These are phyloP conservation scores for Fusarium abutilonis DNA, from an alignment of 2,329 filamentous ascomycete species.

Conservation along the genomic window DNA sequence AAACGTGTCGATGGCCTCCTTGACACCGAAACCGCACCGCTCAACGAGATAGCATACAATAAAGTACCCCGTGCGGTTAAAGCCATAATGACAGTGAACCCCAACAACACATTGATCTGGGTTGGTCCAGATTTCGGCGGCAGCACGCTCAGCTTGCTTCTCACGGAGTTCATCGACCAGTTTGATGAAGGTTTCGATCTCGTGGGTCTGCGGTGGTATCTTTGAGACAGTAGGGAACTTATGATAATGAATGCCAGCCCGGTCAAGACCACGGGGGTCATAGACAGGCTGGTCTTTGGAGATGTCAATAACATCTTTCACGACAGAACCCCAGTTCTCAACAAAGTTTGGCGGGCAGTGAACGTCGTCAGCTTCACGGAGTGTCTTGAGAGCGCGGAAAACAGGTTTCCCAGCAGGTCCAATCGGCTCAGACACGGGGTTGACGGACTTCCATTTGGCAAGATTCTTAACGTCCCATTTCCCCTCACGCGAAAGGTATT, in stretches of 20 bases:
- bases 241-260: constrained; percentile 74
- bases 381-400: constrained; percentile 92
- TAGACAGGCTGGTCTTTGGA: constrained; percentile 92
- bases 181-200: constrained; percentile 64
- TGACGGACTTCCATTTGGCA: constrained; percentile 85
- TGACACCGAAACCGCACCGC: constrained; percentile 73
- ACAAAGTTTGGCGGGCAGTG: constrained; percentile 82
- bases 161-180: constrained; percentile 69
- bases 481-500: constrained; percentile 85
- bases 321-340: constrained; percentile 69
- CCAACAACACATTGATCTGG: constrained; percentile 67
- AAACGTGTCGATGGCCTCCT: constrained; percentile 84
- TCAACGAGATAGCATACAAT: constrained; percentile 93
- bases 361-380: constrained; percentile 85
- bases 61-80: constrained; percentile 93
- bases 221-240: constrained; percentile 95
- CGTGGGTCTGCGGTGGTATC: constrained; percentile 73
- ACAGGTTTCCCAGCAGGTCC: constrained; percentile 62
- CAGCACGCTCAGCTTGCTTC: constrained; percentile 56
- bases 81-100: constrained; percentile 95
- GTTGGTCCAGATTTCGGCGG: constrained; percentile 54
- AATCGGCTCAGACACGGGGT: constrained; percentile 81
- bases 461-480: constrained; percentile 99
- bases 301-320: constrained; percentile 87
- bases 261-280: constrained; percentile 75